Evolutionary conservation across 2,329 filamentous ascomycete genomes (phyloP).

Genomic region (Acrocalymma vagum): DNA sequence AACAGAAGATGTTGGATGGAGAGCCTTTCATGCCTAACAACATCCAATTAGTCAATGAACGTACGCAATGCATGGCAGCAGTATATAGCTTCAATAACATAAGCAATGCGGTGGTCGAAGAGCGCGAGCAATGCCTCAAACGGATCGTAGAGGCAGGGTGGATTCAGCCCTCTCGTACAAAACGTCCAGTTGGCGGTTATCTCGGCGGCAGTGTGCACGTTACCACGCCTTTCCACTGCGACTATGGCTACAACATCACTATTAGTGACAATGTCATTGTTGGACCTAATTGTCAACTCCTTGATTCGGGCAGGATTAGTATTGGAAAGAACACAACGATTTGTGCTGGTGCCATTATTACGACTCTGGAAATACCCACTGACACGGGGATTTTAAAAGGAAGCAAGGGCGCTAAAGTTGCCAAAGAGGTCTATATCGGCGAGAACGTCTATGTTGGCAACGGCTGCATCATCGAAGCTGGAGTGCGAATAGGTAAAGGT

Average conservation of each 20-base stretch:
- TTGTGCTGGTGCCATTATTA: conserved; percentile 85
- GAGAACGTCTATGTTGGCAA: conserved; percentile 71
- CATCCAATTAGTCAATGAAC: conserved; percentile 79
- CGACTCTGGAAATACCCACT: conserved; percentile 74
- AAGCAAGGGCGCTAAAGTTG: conserved; percentile 73
- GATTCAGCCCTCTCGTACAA: conserved; percentile 23
- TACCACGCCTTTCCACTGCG: conserved; percentile 87
- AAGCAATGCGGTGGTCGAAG: conserved; percentile 76
- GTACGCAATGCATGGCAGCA: conserved; percentile 82
- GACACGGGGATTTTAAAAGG: conserved; percentile 78
- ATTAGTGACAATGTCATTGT: conserved; percentile 85
- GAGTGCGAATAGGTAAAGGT: conserved; percentile 59
- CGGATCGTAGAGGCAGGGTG: conserved; percentile 73
- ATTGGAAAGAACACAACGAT: conserved; percentile 76
- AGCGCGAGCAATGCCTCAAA: conserved; percentile 74
- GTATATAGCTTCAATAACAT: conserved; percentile 89
- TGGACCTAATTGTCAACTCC: conserved; percentile 81
- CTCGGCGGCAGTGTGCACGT: conserved; percentile 79
- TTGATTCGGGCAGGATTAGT: conserved; percentile 80
- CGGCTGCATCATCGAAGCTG: conserved; percentile 65
- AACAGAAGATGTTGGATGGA: conserved; percentile 87
- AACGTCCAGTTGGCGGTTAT: conserved; percentile 53
- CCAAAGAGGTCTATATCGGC: conserved; percentile 76
- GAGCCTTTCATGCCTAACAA: conserved; percentile 81
- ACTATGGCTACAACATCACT: conserved; percentile 92